Evolutionary conservation across 2,329 filamentous ascomycete species (phyloP), one percentile per base, ranked within the genome.

Genomic region (Westerdykella sp.): DNA sequence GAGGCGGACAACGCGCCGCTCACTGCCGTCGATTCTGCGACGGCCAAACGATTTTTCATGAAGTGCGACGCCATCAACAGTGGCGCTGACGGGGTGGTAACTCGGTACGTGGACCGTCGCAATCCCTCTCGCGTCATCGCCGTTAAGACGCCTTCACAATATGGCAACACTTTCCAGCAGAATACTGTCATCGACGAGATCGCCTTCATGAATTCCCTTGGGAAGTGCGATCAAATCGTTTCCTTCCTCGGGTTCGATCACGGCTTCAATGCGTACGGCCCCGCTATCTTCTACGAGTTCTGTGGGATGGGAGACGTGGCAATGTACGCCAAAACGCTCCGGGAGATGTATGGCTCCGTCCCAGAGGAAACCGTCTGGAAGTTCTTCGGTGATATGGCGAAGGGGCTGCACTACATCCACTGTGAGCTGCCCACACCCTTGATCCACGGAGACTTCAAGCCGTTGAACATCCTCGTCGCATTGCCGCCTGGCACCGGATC

Each of bases 381-480:
- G 40, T 30, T 59, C 9, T 42, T 61, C 11, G 39, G 37, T 4
- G 59, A 63, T 18, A 47, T 60, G 41, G 39, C 37, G n/a, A 44
- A 57, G 6, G 60, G 40, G 2, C 40, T 62, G 1, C 34, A 57
- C 18, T 49, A 46, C 34, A 14, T 65, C 2, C 59, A 62, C 22
- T 52, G 56, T 22, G 10, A 40, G 9, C 34, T 49, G 21, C 31
- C 13, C 10, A 15, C 36, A 13, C 34, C 44, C 6, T 50, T 96
- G 43, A 71, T 96, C 31, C 93, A 97, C 61, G 89, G 89, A 25
- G 93, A 97, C 60, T 73, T 97, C 55, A 97, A 97, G 69, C 82
- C 85, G 1, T 89, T 94, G 64, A 97, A 97, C 62, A 93, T 93
- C 56, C 80, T 97, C 2, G 79, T 96, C 2, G 31, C 30, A 2